Base-by-base conservation (phyloP, 169 alveolate genomes). In the Besnoitia besnoiti region DNA sequence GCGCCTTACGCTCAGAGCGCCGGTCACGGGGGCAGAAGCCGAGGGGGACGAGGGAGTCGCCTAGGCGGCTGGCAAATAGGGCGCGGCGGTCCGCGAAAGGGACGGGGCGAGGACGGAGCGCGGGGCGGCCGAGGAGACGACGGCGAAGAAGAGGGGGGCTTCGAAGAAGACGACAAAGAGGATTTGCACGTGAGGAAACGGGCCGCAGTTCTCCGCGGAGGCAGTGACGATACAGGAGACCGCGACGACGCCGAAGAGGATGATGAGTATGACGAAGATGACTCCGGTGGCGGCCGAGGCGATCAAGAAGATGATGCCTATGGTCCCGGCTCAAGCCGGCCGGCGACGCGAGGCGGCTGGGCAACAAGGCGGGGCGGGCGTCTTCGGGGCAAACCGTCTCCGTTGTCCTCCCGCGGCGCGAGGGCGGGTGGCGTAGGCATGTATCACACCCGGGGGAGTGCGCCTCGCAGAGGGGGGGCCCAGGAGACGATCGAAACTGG, bases 61-160 rank as follows among this genome's bases (percentile, higher is more conserved):
- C 39, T 30, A n/a, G 44, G 21, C 4, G 80, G 24, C 8, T 33
- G 80, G 80, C 14, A 10, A n/a, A 7, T 30, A 7, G 46, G 80
- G 44, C 80, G 42, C 40, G 21, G 80, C 80, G 42, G 80, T 0
- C 2, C 24, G 44, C 39, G 80, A 67, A 67, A 67, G 46, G 42
- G 30, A n/a, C 67, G 67, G 24, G 67, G 14, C 37, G 33, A 61
- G 37, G 76, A 61, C 40, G 37, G 37, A 30, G 10, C 10, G 76
- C 76, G 76, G 33, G 30, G 76, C 30, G 19, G 76, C 76, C 30
- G 85, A 75, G 85, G 85, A 35, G 85, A 44, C 16, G 87, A 39
- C 3, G 87, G 40, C 19, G 40, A 44, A 16, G 61, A 77, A 39
- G 87, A 77, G 50, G 87, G 40, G 16, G 87, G 40, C 27, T 37